A percentile compares a stretch with the other conserved stretches of the same genome.
These are phyloP conservation scores for Trichophyton rubrum DNA, from an alignment of 2,329 filamentous ascomycete species.

Conservation along the genomic window DNA sequence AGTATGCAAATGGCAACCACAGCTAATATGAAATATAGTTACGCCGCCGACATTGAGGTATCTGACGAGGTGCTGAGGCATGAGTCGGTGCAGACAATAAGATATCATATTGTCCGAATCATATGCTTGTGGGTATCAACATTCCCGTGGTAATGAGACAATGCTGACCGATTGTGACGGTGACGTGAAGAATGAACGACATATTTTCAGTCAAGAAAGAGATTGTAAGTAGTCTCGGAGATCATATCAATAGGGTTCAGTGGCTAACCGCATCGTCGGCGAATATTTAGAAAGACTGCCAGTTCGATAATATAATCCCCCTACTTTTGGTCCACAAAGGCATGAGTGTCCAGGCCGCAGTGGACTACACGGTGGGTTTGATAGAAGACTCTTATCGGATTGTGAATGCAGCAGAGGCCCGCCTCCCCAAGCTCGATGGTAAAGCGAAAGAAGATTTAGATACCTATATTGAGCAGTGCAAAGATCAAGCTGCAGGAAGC, in stretches of 20 bases:
- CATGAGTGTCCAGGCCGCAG: constrained; percentile 7
- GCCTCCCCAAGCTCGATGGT: constrained; percentile 7
- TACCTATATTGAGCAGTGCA: constrained; percentile 9
- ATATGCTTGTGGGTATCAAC: constrained; percentile 6
- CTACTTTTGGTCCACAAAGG: constrained; percentile 8
- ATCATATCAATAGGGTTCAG: background rate
- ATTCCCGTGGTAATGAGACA: background rate
- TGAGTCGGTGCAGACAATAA: constrained; percentile 7
- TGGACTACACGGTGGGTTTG: constrained; percentile 7
- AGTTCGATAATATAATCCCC: constrained; percentile 9
- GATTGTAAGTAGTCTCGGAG: constrained; percentile 7
- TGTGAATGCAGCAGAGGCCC: constrained; percentile 5
- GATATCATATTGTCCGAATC: constrained; percentile 9
- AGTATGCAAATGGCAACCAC: background rate
- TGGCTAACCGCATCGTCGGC: background rate
- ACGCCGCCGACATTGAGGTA: constrained; percentile 4
- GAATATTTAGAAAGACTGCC: constrained; percentile 8
- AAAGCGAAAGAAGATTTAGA: constrained; percentile 8
- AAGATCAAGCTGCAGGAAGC: constrained; percentile 9
- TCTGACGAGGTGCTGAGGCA: constrained; percentile 5
- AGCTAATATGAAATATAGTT: background rate
- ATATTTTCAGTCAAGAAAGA: constrained; percentile 10
- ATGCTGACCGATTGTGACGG: background rate
- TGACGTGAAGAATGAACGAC: constrained; percentile 6
- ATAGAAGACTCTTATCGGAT: constrained; percentile 9